A percentile compares a stretch with the other conserved stretches of the same genome.
Evolutionary conservation across 805 yeast species (phyloP).

Genomic region (Candida tammaniensis): DNA sequence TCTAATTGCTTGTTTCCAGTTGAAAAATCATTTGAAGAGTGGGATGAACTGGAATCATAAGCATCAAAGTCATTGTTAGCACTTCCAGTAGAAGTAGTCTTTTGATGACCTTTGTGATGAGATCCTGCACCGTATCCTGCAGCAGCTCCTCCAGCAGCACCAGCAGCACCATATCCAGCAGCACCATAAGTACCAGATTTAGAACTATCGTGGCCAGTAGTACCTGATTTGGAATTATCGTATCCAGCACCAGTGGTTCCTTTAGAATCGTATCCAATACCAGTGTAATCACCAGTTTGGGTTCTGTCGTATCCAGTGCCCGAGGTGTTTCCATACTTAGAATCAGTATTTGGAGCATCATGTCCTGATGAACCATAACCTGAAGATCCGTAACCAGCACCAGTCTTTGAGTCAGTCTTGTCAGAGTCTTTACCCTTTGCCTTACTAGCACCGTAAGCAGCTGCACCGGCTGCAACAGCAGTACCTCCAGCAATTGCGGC

Average conservation of each 20-base stretch:
- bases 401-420: not conserved
- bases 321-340: not conserved
- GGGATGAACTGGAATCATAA: slow-evolving; percentile 8
- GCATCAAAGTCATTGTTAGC: slow-evolving; percentile 5
- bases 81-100: slow-evolving; percentile 4
- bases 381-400: slow-evolving; percentile 8
- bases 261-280: no score
- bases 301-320: no score
- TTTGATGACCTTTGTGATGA: slow-evolving; percentile 1
- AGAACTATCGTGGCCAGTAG: slow-evolving; percentile 14
- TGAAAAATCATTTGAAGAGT: slow-evolving; percentile 21
- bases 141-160: slow-evolving; percentile 9
- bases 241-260: slow-evolving; percentile 12
- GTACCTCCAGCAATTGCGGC: slow-evolving; percentile 14
- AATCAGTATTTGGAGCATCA: no score
- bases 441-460: slow-evolving; percentile 10
- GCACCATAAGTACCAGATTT: slow-evolving; percentile 4
- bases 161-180: slow-evolving; percentile 4
- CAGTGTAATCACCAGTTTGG: no score
- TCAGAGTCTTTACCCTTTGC: not conserved
- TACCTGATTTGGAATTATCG: no score
- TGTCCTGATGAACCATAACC: slow-evolving; percentile 6
- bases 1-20: slow-evolving; percentile 38
- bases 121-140: slow-evolving; percentile 2
- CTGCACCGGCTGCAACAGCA: slow-evolving; percentile 16